These are phyloP conservation scores for Schizopora paradoxa DNA, from an alignment of 1,284 basidiomycete genomes.

Conservation along the genomic window DNA sequence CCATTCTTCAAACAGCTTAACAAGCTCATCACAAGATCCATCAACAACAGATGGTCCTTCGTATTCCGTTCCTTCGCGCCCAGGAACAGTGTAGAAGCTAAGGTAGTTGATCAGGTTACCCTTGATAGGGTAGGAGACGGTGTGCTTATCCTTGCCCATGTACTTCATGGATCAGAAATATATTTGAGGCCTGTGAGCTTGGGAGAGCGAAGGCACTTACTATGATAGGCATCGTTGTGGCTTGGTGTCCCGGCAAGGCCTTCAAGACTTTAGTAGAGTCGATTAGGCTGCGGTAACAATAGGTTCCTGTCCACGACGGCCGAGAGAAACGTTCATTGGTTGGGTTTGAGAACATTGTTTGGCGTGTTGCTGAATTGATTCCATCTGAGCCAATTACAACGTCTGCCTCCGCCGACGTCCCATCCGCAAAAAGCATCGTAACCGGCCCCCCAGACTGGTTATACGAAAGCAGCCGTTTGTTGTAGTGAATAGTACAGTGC, in stretches of 20 bases:
- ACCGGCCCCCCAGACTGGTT: constrained; percentile 17
- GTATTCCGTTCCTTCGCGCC: constrained; percentile 20
- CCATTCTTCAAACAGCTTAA: constrained; percentile 22
- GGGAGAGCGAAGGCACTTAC: constrained; percentile 8
- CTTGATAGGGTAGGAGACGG: constrained; percentile 26
- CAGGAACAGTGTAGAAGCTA: constrained; percentile 20
- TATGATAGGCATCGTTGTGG: constrained; percentile 22
- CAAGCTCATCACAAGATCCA: constrained; percentile 21
- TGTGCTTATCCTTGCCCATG: constrained; percentile 20
- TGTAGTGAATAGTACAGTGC: too few species aligned
- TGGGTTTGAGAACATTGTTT: constrained; percentile 29
- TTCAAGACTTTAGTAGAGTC: constrained; percentile 29
- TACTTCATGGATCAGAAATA: neutral
- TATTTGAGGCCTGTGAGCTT: too few species aligned
- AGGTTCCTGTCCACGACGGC: constrained; percentile 39
- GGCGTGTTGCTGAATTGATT: constrained; percentile 35
- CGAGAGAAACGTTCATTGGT: constrained; percentile 21
- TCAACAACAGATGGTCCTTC: constrained; percentile 23
- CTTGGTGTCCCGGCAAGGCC: constrained; percentile 31
- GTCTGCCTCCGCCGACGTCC: constrained; percentile 33
- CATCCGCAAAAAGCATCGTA: constrained; percentile 32
- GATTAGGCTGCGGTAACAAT: constrained; percentile 37
- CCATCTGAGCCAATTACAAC: constrained; percentile 44
- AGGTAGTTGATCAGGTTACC: constrained; percentile 24
- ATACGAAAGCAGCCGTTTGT: constrained; percentile 28